phyloP scores from a whole-genome alignment of 495 filamentous ascomycete genomes.

The Lasiosphaeris hirsuta region DNA sequence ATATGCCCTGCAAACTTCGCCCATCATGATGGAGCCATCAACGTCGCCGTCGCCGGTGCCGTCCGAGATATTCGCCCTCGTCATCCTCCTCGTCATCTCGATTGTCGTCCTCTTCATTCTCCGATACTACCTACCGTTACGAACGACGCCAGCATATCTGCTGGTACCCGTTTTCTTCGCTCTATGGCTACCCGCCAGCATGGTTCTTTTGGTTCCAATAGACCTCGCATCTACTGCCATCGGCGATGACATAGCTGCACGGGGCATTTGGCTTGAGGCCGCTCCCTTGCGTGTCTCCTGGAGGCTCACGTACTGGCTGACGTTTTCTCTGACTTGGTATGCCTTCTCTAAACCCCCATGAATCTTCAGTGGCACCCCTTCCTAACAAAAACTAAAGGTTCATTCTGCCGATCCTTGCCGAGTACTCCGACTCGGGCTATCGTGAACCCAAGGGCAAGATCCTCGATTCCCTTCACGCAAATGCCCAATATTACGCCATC shows the following conservation, averaged over 20 bases:
- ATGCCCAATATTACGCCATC: constrained; percentile 83
- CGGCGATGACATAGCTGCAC: constrained; percentile 60
- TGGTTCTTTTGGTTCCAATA: constrained; percentile 93
- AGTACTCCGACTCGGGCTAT: constrained; percentile 91
- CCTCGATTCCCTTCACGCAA: constrained; percentile 76
- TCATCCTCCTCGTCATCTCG: constrained; percentile 70
- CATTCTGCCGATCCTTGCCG: constrained; percentile 87
- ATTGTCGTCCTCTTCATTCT: constrained; percentile 75
- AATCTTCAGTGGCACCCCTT: neutral
- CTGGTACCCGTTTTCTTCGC: constrained; percentile 89
- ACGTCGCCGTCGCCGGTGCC: constrained; percentile 23
- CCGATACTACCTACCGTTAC: constrained; percentile 83
- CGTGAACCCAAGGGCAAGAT: constrained; percentile 77
- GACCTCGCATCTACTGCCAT: constrained; percentile 85
- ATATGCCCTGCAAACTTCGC: constrained; percentile 14
- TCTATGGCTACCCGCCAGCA: constrained; percentile 84
- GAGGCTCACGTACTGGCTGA: constrained; percentile 95
- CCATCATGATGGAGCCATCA: constrained; percentile 21
- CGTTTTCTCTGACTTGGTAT: constrained; percentile 90
- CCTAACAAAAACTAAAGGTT: constrained; percentile 51
- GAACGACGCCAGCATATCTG: constrained; percentile 87
- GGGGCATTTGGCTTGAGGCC: constrained; percentile 62
- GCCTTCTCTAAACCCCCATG: constrained; percentile 12
- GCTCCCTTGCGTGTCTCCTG: constrained; percentile 75
- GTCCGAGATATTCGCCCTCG: constrained; percentile 60